Percentiles rank a stretch among this genome's conserved stretches.
These are phyloP conservation scores for Nyssa sinensis DNA, from an alignment of 148 eudicot species.

Conservation along the genomic window DNA sequence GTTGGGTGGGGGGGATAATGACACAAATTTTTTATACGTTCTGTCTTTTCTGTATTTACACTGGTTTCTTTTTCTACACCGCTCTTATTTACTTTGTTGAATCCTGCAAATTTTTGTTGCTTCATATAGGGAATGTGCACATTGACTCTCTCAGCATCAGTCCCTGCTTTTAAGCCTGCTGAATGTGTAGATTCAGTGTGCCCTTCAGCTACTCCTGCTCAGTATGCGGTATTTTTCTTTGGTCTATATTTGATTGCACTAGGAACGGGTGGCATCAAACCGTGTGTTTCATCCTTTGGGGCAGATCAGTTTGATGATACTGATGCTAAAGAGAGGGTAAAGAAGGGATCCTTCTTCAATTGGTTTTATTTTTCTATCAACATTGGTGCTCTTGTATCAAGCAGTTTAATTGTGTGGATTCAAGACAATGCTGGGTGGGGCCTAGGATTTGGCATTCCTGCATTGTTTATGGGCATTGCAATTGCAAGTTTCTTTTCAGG, in stretches of 20 bases:
- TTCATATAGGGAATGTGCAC: constrained; percentile 50
- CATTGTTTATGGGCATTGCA: constrained; percentile 61
- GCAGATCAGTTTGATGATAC: constrained; percentile 77
- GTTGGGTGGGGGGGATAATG: background rate
- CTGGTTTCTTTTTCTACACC: background rate
- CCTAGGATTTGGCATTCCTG: constrained; percentile 62
- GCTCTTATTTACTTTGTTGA: background rate
- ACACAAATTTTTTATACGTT: background rate
- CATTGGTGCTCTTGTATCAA: constrained; percentile 57
- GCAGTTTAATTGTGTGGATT: constrained; percentile 58
- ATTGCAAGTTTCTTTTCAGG: constrained; percentile 57
- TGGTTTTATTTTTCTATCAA: constrained; percentile 66
- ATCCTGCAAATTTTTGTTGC: background rate
- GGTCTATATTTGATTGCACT: constrained; percentile 56
- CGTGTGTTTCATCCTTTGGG: constrained; percentile 56
- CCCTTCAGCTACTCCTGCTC: constrained; percentile 46
- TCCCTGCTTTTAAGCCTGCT: constrained; percentile 38
- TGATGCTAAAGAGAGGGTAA: constrained; percentile 50
- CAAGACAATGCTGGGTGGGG: constrained; percentile 78
- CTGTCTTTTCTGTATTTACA: constrained; percentile 3
- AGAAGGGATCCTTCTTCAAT: constrained; percentile 69
- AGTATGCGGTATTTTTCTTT: constrained; percentile 40
- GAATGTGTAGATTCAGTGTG: constrained; percentile 46
- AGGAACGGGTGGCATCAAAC: constrained; percentile 55
- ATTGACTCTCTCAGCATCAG: constrained; percentile 44